phyloP scores from a whole-genome alignment of 23 red algal species.

The Gracilaria caudata region DNA sequence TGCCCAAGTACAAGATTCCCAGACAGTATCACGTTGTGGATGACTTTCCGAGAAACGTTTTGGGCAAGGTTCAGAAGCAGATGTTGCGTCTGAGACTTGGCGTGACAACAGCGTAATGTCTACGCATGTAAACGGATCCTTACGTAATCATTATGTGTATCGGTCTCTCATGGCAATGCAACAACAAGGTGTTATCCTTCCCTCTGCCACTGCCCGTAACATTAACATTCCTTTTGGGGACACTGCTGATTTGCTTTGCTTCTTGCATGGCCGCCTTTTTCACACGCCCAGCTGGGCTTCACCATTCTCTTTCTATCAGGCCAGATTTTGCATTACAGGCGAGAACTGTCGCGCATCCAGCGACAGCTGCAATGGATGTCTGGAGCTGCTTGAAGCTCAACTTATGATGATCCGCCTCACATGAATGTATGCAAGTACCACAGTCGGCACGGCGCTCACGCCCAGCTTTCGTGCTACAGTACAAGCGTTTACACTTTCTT shows the following conservation, averaged over 20 bases:
- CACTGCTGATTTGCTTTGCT: background rate
- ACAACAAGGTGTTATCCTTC: background rate
- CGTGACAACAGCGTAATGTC: background rate
- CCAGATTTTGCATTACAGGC: background rate
- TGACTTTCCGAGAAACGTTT: slow-evolving; percentile 75
- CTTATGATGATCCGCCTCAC: background rate
- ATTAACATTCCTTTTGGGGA: no score
- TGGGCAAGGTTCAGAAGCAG: slow-evolving; percentile 93
- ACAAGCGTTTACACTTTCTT: background rate
- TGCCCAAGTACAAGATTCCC: slow-evolving; percentile 78
- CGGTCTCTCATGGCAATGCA: no score
- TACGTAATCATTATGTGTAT: no score
- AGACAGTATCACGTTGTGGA: slow-evolving; percentile 53
- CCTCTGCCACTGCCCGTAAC: background rate
- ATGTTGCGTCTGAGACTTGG: slow-evolving; percentile 1
- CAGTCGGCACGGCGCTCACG: slow-evolving; percentile 6
- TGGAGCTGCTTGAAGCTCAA: background rate
- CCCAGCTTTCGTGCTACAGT: no score
- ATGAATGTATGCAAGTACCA: background rate
- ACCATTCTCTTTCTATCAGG: no score
- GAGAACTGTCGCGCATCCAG: background rate
- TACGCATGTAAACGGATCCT: no score
- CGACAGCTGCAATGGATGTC: background rate
- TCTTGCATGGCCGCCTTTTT: background rate
- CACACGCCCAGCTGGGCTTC: no score